A percentile compares a stretch with the other conserved stretches of the same genome.
phyloP scores from a whole-genome alignment of 495 filamentous ascomycete genomes.

The Penicillium pancosmium region DNA sequence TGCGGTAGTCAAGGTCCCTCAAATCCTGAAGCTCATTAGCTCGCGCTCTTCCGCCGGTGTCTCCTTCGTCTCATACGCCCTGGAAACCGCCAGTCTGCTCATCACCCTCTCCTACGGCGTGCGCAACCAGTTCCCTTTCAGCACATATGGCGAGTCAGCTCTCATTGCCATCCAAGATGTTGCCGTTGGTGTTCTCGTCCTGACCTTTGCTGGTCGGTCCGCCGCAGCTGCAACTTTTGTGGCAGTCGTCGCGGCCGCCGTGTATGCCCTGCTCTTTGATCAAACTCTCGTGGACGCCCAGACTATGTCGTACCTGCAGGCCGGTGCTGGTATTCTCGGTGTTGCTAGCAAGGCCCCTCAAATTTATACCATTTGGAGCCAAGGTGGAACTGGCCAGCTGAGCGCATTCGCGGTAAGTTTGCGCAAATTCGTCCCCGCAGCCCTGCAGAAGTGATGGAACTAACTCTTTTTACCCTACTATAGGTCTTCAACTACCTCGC shows the following conservation, averaged over 20 bases:
- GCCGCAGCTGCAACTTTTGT: slow-evolving; percentile 72
- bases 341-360: slow-evolving; percentile 91
- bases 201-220: slow-evolving; percentile 71
- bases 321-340: slow-evolving; percentile 77
- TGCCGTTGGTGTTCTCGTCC: slow-evolving; percentile 78
- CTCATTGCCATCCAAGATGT: slow-evolving; percentile 91
- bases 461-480: slow-evolving; percentile 13
- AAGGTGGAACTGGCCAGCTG: slow-evolving; percentile 91
- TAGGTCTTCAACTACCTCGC: slow-evolving; percentile 98
- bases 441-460: not conserved
- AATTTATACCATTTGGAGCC: slow-evolving; percentile 77
- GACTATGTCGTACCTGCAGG: slow-evolving; percentile 76
- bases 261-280: slow-evolving; percentile 69
- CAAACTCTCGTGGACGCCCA: slow-evolving; percentile 66
- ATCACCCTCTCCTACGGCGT: slow-evolving; percentile 89
- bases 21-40: slow-evolving; percentile 85
- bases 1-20: slow-evolving; percentile 90
- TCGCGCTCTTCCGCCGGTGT: slow-evolving; percentile 81
- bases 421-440: not conserved
- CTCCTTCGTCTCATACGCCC: slow-evolving; percentile 84
- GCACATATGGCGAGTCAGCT: slow-evolving; percentile 92
- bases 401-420: slow-evolving; percentile 83
- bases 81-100: slow-evolving; percentile 84
- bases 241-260: slow-evolving; percentile 67
- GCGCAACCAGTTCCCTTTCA: slow-evolving; percentile 89